phyloP scores from a whole-genome alignment of 345 rosid genomes.

The Hibiscus mutabilis region DNA sequence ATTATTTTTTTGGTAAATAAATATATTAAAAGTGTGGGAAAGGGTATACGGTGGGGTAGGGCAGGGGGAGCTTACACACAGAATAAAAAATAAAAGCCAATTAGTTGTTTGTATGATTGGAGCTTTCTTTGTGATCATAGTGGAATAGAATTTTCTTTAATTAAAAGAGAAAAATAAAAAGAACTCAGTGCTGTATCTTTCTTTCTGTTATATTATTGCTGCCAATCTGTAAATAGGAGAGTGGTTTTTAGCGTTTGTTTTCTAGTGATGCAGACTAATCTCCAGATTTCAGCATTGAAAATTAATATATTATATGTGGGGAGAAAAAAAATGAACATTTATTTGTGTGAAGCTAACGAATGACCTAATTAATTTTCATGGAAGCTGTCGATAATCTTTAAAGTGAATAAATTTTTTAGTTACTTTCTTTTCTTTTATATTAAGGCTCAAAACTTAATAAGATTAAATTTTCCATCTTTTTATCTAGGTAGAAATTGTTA shows the following conservation, averaged over 20 bases:
- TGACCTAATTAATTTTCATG: too few relatives aligned
- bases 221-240: slow-evolving; percentile 5
- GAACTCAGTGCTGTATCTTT: neutral
- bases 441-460: too few relatives aligned
- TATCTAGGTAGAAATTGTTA: too few relatives aligned
- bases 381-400: too few relatives aligned
- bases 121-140: slow-evolving; percentile 9
- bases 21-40: slow-evolving; percentile 1
- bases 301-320: too few relatives aligned
- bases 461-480: too few relatives aligned
- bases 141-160: slow-evolving; percentile 3
- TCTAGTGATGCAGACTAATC: neutral
- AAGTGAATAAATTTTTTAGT: too few relatives aligned
- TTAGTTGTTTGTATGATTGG: neutral
- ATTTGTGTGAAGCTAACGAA: too few relatives aligned
- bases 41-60: neutral
- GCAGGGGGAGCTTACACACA: neutral
- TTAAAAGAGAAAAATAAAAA: neutral
- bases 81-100: slow-evolving; percentile 12
- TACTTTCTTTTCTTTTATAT: too few relatives aligned
- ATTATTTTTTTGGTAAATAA: slow-evolving; percentile 13
- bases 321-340: too few relatives aligned
- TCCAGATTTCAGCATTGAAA: neutral
- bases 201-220: slow-evolving; percentile 8
- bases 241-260: slow-evolving; percentile 5